phyloP scores from a whole-genome alignment of 805 yeast genomes.

The Candida maris region DNA sequence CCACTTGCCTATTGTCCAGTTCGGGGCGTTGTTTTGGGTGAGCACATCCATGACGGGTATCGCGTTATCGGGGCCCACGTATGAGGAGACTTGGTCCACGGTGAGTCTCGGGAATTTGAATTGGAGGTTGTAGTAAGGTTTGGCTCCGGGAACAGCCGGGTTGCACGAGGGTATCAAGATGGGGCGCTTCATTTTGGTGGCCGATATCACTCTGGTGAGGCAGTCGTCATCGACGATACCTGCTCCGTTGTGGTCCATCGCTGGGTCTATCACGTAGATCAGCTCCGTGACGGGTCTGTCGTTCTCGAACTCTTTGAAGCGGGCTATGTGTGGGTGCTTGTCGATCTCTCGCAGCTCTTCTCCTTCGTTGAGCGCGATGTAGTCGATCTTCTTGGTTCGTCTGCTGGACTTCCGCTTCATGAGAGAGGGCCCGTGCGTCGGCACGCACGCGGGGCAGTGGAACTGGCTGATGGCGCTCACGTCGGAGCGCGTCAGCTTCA shows the following conservation, averaged over 20 bases:
- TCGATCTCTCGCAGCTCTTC: constrained; percentile 47
- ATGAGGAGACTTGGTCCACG: constrained; percentile 51
- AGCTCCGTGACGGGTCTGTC: constrained; percentile 23
- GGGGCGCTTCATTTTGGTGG: constrained; percentile 30
- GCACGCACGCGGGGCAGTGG: constrained; percentile 53
- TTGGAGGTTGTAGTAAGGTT: constrained; percentile 10
- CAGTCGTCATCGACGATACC: constrained; percentile 25
- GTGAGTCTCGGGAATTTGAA: constrained; percentile 50
- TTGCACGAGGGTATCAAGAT: constrained; percentile 30
- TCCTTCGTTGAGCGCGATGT: constrained; percentile 76
- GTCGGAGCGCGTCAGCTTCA: constrained; percentile 35
- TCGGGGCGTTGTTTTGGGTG: constrained; percentile 64
- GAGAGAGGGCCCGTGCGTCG: constrained; percentile 46
- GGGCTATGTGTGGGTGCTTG: constrained; percentile 54
- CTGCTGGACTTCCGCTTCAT: constrained; percentile 54
- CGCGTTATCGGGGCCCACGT: constrained; percentile 58
- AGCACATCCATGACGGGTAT: constrained; percentile 89
- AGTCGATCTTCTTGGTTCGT: constrained; percentile 57
- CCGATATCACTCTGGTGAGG: constrained; percentile 21
- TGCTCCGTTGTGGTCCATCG: constrained; percentile 10
- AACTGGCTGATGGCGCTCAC: constrained; percentile 40
- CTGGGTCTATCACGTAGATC: constrained; percentile 28
- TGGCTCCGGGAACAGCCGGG: constrained; percentile 9
- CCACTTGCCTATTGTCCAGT: constrained; percentile 76
- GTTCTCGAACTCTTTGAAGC: constrained; percentile 30